Conservation (phyloP, 148 eudicot species). For the Selenicereus undatus region DNA sequence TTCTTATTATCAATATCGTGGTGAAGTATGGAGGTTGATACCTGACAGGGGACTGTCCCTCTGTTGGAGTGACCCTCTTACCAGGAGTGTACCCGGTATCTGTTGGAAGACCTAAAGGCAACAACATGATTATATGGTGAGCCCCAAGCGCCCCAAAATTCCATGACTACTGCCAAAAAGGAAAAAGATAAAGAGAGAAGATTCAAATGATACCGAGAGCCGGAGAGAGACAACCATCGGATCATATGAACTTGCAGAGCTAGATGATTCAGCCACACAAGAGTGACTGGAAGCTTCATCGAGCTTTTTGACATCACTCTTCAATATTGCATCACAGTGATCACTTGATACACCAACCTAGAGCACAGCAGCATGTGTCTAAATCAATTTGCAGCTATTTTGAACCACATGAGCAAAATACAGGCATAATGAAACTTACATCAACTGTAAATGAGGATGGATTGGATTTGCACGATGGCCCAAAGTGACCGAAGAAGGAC, state of each 20-base stretch:
- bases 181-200: background rate
- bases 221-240: constrained; percentile 39
- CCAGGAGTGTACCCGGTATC: constrained; percentile 81
- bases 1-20: background rate
- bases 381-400: background rate
- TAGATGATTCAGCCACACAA: constrained; percentile 20
- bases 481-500: constrained; percentile 48
- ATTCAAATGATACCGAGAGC: constrained; percentile 46
- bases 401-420: background rate
- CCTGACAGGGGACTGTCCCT: constrained; percentile 49
- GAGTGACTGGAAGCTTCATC: constrained; percentile 24
- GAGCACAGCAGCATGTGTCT: background rate
- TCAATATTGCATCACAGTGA: constrained; percentile 50
- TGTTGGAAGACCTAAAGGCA: constrained; percentile 78
- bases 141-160: background rate
- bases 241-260: constrained; percentile 23
- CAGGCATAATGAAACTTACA: constrained; percentile 38
- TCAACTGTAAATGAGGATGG: constrained; percentile 58
- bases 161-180: background rate
- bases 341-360: constrained; percentile 49
- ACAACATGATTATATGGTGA: background rate
- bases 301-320: constrained; percentile 32
- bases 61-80: constrained; percentile 64
- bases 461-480: constrained; percentile 61
- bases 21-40: background rate